Evolutionary conservation across 2,329 filamentous ascomycete genomes (phyloP).

Genomic region (Colletotrichum viniferum): DNA sequence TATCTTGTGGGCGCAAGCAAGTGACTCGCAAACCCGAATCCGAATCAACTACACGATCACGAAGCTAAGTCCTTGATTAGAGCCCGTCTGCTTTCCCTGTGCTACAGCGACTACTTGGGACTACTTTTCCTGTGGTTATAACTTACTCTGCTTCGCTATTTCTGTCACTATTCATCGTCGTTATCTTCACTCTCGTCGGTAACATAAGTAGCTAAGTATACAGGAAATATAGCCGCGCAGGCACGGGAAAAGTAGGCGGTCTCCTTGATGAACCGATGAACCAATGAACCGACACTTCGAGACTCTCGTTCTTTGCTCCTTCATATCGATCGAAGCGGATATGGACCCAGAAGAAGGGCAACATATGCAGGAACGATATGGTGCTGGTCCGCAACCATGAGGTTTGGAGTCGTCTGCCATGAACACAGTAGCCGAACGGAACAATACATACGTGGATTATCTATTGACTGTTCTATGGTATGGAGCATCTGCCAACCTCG

Average conservation of each 20-base stretch:
- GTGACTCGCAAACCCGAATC: background rate
- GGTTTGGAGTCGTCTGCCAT: background rate
- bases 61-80: background rate
- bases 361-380: background rate
- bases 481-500: background rate
- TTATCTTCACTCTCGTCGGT: background rate
- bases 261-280: background rate
- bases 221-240: background rate
- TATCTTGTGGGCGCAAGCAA: rapidly evolving
- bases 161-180: background rate
- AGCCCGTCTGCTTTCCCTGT: background rate
- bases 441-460: background rate
- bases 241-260: background rate
- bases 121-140: background rate
- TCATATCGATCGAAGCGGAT: background rate
- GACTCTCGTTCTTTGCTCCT: background rate
- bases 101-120: background rate
- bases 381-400: background rate
- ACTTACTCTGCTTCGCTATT: background rate
- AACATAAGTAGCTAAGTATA: background rate
- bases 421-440: rapidly evolving
- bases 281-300: background rate
- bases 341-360: background rate
- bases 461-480: background rate
- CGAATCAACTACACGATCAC: background rate